Evolutionary conservation across 2,329 filamentous ascomycete species (phyloP), one percentile per base, ranked within the genome.

Genomic region (Claviceps maximensis): DNA sequence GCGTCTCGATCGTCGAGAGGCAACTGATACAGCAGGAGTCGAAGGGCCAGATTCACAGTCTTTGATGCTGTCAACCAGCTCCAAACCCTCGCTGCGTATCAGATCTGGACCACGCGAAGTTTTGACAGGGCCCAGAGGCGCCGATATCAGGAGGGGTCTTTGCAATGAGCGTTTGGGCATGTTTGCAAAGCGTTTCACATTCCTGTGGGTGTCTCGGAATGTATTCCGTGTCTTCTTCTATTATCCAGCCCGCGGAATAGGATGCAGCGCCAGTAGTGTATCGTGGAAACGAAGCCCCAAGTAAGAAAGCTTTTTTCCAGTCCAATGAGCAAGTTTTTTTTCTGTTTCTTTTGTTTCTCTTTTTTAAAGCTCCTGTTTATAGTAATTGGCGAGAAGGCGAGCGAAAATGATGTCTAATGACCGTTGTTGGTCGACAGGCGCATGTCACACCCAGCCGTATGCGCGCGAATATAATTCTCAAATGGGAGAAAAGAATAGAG

Each of bases 61-160:
- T n/a, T 66, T 60, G 56, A 71, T 69, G 31, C 60, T 60, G 4
- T 64, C 59, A 13, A 71, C 65, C 38, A 71, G 61, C 48, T 62
- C 62, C 21, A 71, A 59, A 21, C 53, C 62, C 8, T 67, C 61
- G 53, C 67, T 67, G 42, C 69, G 65, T 33, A 61, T 55, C 33
- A 71, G 59, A 48, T 70, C 63, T 5, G 63, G 58, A 6, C 68
- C 68, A 21, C 66, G 62, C 9, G 63, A 69, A 57, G 61, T 68
- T 54, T 64, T 68, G 56, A 71, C 59, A 9, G 69, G 68, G 0
- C 69, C 69, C 40, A 69, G 56, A 1, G 69, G 69, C 19, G 52
- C 60, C 9, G 68, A 71, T 27, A 71, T 71, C n/a, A n/a, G n/a
- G 41, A 55, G 49, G 17, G 62, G 65, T 27, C 59, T 62, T 46